These are phyloP conservation scores for Tephrocybe rancida DNA, from an alignment of 768 basidiomycete genomes.

Conservation along the genomic window DNA sequence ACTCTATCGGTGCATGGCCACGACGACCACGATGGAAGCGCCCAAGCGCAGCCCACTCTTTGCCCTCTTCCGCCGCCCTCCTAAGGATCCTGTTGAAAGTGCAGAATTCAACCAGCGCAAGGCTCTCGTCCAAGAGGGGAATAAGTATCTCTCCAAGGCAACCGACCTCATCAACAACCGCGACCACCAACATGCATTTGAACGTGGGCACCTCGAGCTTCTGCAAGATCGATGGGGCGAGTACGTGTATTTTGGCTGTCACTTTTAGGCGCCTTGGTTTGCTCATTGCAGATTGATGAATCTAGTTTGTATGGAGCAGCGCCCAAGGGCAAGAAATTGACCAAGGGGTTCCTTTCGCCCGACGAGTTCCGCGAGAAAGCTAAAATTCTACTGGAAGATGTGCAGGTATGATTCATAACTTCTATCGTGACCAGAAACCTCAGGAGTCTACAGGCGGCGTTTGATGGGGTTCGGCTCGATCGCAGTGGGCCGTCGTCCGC, in stretches of 20 bases:
- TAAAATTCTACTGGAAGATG: slow-evolving; percentile 17
- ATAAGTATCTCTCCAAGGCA: slow-evolving; percentile 20
- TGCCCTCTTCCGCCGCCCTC: slow-evolving; percentile 14
- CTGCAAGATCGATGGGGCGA: slow-evolving; percentile 24
- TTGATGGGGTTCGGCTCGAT: slow-evolving; percentile 11
- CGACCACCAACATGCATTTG: slow-evolving; percentile 20
- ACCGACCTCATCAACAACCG: slow-evolving; percentile 23
- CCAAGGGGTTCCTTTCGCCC: slow-evolving; percentile 18
- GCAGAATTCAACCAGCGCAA: slow-evolving; percentile 21
- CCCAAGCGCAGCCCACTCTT: slow-evolving; percentile 14
- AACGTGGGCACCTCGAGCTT: slow-evolving; percentile 18
- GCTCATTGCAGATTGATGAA: not conserved
- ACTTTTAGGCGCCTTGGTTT: not conserved
- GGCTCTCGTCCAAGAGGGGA: slow-evolving; percentile 20
- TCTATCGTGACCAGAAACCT: not conserved
- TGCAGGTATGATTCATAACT: slow-evolving; percentile 14
- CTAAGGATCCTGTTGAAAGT: slow-evolving; percentile 14
- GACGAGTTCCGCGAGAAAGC: slow-evolving; percentile 25
- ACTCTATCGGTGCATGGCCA: slow-evolving; percentile 2
- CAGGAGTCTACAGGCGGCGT: slow-evolving; percentile 9
- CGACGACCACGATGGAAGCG: slow-evolving; percentile 6
- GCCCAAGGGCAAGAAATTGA: slow-evolving; percentile 24
- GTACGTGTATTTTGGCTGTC: slow-evolving; percentile 14
- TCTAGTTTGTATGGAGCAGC: slow-evolving; percentile 21
- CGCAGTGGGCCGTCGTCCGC: slow-evolving; percentile 13